Evolutionary conservation across 2,329 filamentous ascomycete genomes (phyloP), one percentile per base, ranked within the genome.

Genomic region (Corynespora cassiicola): DNA sequence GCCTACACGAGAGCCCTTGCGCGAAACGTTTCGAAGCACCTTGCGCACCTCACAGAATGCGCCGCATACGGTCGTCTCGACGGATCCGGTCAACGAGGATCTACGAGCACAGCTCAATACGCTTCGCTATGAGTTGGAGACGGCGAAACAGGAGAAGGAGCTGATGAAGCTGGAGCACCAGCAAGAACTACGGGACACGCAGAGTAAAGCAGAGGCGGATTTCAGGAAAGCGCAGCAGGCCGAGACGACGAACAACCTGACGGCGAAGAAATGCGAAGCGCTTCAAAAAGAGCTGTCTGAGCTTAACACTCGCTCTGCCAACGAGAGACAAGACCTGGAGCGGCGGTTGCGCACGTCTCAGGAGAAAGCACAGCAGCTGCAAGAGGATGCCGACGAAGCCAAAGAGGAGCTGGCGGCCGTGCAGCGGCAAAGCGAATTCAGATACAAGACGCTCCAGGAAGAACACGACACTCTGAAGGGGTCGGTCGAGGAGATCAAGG

Each of bases 71-170:
- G 56, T 68, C 11, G 56, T 65, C n/a, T 50, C 68, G 29, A 57
- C 69, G 18, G 72, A 75, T 39, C 60, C 66, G 48, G 62, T 66
- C 53, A 85, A 81, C 43, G 91, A 97, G 59, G 86, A 91, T 50
- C 77, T 97, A 17, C 91, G 92, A 61, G 89, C 92, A 2, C 90
- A 96, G 68, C 76, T 97, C 26, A 94, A 91, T 46, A 88, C 90
- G 0, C 75, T 96, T 33, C 86, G 85, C 46, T 99, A 96, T 71
- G 89, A 92, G 42, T 78, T 96, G 51, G 88, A 90, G 58, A 92
- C 88, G 12, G 75, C 88, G 36, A 91, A 92, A 57, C 89, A 96
- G 54, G 92, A 97, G 61, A 86, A 88, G 54, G 90, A 95, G 41
- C 80, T 96, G 56, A 76, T 84, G 31, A 78, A 83, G 7, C 76